Evolutionary conservation across 2,329 filamentous ascomycete species (phyloP), one percentile per base, ranked within the genome.

Genomic region (Colletotrichum viniferum): DNA sequence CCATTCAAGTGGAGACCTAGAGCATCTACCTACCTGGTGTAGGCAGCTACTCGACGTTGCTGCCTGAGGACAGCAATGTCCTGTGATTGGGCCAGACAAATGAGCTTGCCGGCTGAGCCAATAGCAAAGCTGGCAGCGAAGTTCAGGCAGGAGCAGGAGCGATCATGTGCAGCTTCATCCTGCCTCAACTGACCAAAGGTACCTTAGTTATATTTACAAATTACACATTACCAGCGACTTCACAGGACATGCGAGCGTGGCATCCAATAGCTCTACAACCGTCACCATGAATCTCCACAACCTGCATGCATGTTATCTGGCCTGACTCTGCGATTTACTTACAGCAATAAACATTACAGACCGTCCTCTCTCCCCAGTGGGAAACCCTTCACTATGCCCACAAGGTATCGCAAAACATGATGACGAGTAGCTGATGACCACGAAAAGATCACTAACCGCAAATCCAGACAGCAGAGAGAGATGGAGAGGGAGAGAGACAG

Each of bases 71-170:
- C 34, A 9, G 14, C 8, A 2, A 6, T 38, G 5, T 9, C 38
- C 48, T 52, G 36, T 72, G 62, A 73, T 75, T 75, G 62, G 73
- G 9, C 67, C 30, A 43, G 2, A 55, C 21, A 8, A 9, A 8
- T 38, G 18, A 56, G 55, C 43, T 73, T 43, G 14, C 13, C 13
- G 6, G 14, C 8, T 26, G n/a, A 71, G 34, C 73, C 62, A 75
- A 73, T 75, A 32, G 43, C 43, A 28, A 36, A 48, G 58, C 21
- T 56, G 36, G 21, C 7, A 36, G n/a, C 4, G 4, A 8, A 18
- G n/a, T n/a, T 12, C 24, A 74, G 68, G 69, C 55, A 72, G 55
- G n/a, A 67, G n/a, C 38, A 72, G 55, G n/a, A 67, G 24, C 38
- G 71, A 62, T 55, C 62, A 66, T 62, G 43, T 43, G 60, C 70